Evolutionary conservation across 192 early-diverging fungal genomes (phyloP).

Genomic region (Geranomyces michiganensis): DNA sequence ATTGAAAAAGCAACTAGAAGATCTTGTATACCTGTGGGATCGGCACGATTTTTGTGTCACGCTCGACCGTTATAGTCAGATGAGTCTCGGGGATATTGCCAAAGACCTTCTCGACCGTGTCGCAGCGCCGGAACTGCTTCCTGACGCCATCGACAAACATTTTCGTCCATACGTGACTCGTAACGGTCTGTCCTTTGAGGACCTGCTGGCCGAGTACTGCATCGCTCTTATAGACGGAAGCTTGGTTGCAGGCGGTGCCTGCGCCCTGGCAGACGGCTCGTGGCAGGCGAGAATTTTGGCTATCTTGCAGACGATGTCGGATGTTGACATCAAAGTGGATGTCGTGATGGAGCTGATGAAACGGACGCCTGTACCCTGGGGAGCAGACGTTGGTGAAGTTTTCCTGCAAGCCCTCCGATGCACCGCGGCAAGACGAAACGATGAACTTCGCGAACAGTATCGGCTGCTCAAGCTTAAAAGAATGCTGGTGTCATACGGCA

Average conservation of each 20-base stretch:
- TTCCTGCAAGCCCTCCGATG: slow-evolving; percentile 33
- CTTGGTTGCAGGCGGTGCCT: background rate
- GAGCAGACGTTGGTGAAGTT: slow-evolving; percentile 45
- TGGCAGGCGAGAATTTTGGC: slow-evolving; percentile 66
- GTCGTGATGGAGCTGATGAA: slow-evolving; percentile 67
- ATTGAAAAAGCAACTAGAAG: slow-evolving; percentile 57
- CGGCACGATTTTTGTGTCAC: slow-evolving; percentile 48
- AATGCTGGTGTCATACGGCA: slow-evolving; percentile 62
- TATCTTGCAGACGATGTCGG: slow-evolving; percentile 47
- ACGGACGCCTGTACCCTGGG: slow-evolving; percentile 69
- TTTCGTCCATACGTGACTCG: slow-evolving; percentile 59
- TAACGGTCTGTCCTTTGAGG: slow-evolving; percentile 55
- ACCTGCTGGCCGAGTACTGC: slow-evolving; percentile 60
- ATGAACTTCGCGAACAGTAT: slow-evolving; percentile 63
- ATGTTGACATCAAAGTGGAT: slow-evolving; percentile 36
- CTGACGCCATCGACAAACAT: slow-evolving; percentile 54
- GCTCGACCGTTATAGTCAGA: slow-evolving; percentile 56
- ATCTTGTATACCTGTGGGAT: slow-evolving; percentile 58
- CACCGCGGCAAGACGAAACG: slow-evolving; percentile 26
- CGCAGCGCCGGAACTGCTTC: slow-evolving; percentile 60
- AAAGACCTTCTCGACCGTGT: slow-evolving; percentile 66
- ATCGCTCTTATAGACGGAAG: slow-evolving; percentile 57
- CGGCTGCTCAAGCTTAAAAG: slow-evolving; percentile 65
- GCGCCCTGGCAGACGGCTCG: slow-evolving; percentile 13
- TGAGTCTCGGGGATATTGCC: slow-evolving; percentile 51